Evolutionary conservation across 1,284 basidiomycete genomes (phyloP).

Genomic region (Ceratobasidium sp.): DNA sequence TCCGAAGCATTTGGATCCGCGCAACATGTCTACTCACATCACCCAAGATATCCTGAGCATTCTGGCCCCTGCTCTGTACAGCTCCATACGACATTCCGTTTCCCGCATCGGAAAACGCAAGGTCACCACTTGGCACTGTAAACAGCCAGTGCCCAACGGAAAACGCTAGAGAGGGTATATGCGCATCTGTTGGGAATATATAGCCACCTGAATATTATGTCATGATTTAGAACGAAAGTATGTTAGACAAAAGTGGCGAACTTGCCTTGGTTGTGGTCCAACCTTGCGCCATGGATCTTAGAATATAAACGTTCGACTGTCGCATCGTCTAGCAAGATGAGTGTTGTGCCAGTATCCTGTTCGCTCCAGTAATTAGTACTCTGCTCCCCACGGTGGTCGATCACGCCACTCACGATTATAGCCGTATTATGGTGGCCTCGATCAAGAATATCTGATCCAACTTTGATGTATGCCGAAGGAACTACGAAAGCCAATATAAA

Average conservation of each 20-base stretch:
- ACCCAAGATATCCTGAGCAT: conserved; percentile 44
- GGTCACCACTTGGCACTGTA: conserved; percentile 38
- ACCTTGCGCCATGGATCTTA: conserved; percentile 41
- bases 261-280: conserved; percentile 33
- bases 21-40: conserved; percentile 31
- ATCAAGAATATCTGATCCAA: conserved; percentile 30
- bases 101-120: conserved; percentile 42
- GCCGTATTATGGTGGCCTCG: conserved; percentile 37
- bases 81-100: conserved; percentile 42
- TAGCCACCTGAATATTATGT: conserved; percentile 18
- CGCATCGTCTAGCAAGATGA: conserved; percentile 44
- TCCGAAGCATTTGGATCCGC: neutral
- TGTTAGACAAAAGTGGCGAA: neutral
- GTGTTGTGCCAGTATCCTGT: conserved; percentile 43
- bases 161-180: conserved; percentile 29
- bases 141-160: conserved; percentile 35
- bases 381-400: too few species aligned
- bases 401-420: conserved; percentile 8
- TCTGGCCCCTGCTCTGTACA: conserved; percentile 43
- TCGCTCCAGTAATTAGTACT: neutral
- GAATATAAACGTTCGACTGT: conserved; percentile 35
- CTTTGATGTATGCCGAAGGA: conserved; percentile 29
- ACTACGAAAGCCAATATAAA: conserved; percentile 19
- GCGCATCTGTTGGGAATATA: conserved; percentile 40
- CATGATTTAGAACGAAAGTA: neutral